Evolutionary conservation across 768 basidiomycete genomes (phyloP).

Genomic region (Phlebiopsis flavidoalba): DNA sequence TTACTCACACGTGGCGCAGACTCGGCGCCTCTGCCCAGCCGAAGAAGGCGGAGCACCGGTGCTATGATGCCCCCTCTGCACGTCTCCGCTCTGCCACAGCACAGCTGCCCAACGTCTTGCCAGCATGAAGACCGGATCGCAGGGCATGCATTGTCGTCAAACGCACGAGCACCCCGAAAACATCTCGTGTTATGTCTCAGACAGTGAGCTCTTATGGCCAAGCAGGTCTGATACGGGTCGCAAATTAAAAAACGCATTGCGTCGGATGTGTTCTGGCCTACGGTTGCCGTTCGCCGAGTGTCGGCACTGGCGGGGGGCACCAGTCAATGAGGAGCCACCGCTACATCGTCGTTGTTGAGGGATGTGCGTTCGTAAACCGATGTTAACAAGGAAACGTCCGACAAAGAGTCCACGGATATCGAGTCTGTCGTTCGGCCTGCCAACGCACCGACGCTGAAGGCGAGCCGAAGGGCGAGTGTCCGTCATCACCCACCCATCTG

Average conservation of each 20-base stretch:
- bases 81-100: conserved; percentile 75
- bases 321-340: conserved; percentile 52
- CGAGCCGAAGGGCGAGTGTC: conserved; percentile 65
- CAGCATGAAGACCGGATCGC: conserved; percentile 58
- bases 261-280: conserved; percentile 75
- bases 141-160: conserved; percentile 41
- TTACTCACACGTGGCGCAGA: conserved; percentile 39
- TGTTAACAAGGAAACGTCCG: conserved; percentile 74
- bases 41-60: conserved; percentile 62
- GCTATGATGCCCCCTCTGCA: conserved; percentile 87
- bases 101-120: conserved; percentile 85
- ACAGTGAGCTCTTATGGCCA: conserved; percentile 85
- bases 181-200: conserved; percentile 71
- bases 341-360: conserved; percentile 45
- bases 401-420: conserved; percentile 93
- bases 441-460: conserved; percentile 64
- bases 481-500: conserved; percentile 47
- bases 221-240: conserved; percentile 80
- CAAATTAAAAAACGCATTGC: conserved; percentile 56
- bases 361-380: conserved; percentile 49
- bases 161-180: conserved; percentile 33
- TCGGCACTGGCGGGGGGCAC: conserved; percentile 56
- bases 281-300: conserved; percentile 91
- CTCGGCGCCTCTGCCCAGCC: conserved; percentile 78
- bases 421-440: conserved; percentile 74